phyloP scores from a whole-genome alignment of 805 yeast species.

The Tetrapisispora namnaoensis region DNA sequence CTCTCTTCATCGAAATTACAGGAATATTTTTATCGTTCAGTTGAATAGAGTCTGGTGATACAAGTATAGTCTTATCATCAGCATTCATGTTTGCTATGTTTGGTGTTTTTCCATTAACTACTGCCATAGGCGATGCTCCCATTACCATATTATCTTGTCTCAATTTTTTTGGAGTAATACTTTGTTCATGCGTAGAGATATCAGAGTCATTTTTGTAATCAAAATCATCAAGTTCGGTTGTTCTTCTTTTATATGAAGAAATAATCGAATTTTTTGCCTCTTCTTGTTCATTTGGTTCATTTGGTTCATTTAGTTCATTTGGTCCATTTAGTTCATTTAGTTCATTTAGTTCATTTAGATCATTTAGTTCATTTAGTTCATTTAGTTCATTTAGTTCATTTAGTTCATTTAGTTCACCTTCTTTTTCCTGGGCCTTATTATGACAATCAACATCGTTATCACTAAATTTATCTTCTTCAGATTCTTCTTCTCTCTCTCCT shows the following conservation, averaged over 20 bases:
- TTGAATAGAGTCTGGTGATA: not conserved
- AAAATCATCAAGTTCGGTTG: slow-evolving; percentile 24
- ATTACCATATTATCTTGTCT: slow-evolving; percentile 9
- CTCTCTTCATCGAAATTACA: not conserved
- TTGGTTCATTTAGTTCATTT: too few species aligned
- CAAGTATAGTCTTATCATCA: not conserved
- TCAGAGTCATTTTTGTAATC: slow-evolving; percentile 9
- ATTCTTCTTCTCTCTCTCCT: slow-evolving; percentile 5
- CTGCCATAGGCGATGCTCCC: slow-evolving; percentile 7
- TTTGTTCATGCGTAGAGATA: slow-evolving; percentile 2
- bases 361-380: too few species aligned
- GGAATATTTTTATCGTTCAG: not conserved
- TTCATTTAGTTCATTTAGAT: too few species aligned
- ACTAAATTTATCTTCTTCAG: slow-evolving; percentile 3
- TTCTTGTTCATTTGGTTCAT: too few species aligned
- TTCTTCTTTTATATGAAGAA: slow-evolving; percentile 19
- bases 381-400: too few species aligned
- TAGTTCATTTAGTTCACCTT: too few species aligned
- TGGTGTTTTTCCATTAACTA: not conserved
- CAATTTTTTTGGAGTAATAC: slow-evolving; percentile 19
- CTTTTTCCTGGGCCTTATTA: not conserved
- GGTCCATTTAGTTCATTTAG: too few species aligned
- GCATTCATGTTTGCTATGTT: not conserved
- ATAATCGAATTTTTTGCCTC: not conserved
- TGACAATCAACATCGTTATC: slow-evolving; percentile 4